These are phyloP conservation scores for Lepidium sativum DNA, from an alignment of 345 rosid species.

Conservation along the genomic window DNA sequence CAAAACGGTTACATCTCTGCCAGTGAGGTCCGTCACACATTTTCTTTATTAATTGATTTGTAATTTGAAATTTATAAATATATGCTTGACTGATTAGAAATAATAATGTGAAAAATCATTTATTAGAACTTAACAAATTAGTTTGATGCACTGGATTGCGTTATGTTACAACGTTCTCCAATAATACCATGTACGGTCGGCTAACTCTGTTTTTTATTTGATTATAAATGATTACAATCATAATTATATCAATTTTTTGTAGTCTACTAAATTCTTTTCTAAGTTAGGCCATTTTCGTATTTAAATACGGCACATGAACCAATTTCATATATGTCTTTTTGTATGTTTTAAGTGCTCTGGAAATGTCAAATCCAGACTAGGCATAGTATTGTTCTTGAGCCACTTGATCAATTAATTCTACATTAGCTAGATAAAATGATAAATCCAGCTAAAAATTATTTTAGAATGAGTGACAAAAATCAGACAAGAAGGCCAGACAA, in stretches of 20 bases:
- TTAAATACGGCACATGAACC: slow-evolving; percentile 5
- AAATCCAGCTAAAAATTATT: slow-evolving; percentile 14
- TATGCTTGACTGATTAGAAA: neutral
- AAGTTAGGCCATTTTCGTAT: neutral
- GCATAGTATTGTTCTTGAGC: neutral
- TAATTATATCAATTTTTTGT: neutral
- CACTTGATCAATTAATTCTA: slow-evolving; percentile 17
- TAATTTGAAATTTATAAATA: neutral
- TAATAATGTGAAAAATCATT: neutral
- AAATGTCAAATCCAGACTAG: slow-evolving; percentile 1
- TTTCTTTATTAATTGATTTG: neutral
- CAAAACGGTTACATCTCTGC: slow-evolving; percentile 63
- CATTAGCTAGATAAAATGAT: slow-evolving; percentile 1
- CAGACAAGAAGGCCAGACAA: slow-evolving; percentile 24
- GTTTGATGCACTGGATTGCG: slow-evolving; percentile 12
- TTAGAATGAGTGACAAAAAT: slow-evolving; percentile 8
- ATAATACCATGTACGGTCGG: slow-evolving; percentile 20
- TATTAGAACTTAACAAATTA: neutral
- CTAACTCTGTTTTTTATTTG: slow-evolving; percentile 7
- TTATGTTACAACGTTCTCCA: slow-evolving; percentile 12
- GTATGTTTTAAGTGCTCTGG: neutral
- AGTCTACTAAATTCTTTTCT: neutral
- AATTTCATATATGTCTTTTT: neutral
- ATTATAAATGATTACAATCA: slow-evolving; percentile 11
- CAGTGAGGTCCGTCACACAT: slow-evolving; percentile 34